Evolutionary conservation across 352 stramenopile species (phyloP).

Genomic region (Globisporangium polare): DNA sequence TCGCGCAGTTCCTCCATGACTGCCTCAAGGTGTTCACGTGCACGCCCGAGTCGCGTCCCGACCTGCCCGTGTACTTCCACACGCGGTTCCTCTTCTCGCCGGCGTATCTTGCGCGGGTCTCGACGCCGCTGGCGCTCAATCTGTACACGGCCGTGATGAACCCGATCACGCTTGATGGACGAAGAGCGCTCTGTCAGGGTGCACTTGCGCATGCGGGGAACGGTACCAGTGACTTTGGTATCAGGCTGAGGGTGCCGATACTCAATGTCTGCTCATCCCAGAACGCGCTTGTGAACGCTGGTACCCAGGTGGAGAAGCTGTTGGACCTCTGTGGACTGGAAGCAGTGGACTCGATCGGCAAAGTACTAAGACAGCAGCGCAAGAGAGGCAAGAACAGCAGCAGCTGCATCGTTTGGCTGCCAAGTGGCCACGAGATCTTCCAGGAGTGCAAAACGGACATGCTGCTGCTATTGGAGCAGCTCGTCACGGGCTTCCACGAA

Average conservation of each 20-base stretch:
- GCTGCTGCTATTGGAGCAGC: conserved; percentile 89
- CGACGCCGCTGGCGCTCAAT: conserved; percentile 93
- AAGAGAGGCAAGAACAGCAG: conserved; percentile 12
- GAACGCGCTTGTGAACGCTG: conserved; percentile 82
- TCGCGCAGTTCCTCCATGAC: conserved; percentile 93
- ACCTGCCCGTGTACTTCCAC: conserved; percentile 96
- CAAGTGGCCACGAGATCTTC: conserved; percentile 91
- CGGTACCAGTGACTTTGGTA: conserved; percentile 26
- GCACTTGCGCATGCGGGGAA: conserved; percentile 79
- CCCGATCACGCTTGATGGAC: conserved; percentile 89
- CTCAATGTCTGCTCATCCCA: conserved; percentile 88
- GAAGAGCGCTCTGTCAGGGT: conserved; percentile 87
- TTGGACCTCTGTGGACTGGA: conserved; percentile 42
- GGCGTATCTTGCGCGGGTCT: conserved; percentile 89
- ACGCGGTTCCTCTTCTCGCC: conserved; percentile 91
- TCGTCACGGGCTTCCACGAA: conserved; percentile 93
- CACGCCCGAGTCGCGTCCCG: conserved; percentile 85
- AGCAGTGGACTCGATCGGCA: conserved; percentile 77
- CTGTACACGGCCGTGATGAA: conserved; percentile 95
- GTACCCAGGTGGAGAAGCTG: conserved; percentile 72
- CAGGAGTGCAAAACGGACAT: conserved; percentile 90
- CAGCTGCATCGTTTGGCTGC: conserved; percentile 78
- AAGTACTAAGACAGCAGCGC: conserved; percentile 41
- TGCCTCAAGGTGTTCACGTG: conserved; percentile 93
- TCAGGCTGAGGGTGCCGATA: conserved; percentile 68